Conservation (phyloP, 768 basidiomycete genomes). For the Lentinus tigrinus region DNA sequence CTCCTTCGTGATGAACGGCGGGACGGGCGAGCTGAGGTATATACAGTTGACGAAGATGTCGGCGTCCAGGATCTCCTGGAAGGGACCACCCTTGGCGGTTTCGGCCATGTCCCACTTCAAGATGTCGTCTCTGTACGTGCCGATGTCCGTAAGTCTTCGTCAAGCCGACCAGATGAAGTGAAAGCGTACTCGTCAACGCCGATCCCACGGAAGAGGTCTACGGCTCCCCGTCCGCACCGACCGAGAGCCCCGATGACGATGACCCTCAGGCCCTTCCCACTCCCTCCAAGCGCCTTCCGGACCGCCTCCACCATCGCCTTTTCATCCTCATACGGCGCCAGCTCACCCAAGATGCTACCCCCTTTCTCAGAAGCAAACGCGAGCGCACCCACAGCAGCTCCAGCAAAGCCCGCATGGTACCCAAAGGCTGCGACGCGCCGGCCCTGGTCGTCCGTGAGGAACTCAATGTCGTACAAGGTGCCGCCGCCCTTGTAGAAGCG, state of each 20-base stretch:
- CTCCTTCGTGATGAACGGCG: constrained; percentile 74
- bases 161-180: too few species aligned
- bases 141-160: constrained; percentile 2
- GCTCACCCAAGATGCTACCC: constrained; percentile 57
- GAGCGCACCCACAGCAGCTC: constrained; percentile 88
- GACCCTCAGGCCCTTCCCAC: constrained; percentile 74
- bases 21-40: constrained; percentile 85
- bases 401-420: constrained; percentile 98
- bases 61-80: constrained; percentile 91
- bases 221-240: constrained; percentile 90
- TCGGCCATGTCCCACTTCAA: constrained; percentile 97
- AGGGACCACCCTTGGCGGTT: constrained; percentile 96
- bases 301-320: constrained; percentile 77
- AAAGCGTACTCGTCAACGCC: constrained; percentile 87
- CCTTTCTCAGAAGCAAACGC: constrained; percentile 68
- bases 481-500: constrained; percentile 85
- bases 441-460: constrained; percentile 79
- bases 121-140: constrained; percentile 73
- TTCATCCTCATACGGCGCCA: constrained; percentile 86
- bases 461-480: constrained; percentile 93
- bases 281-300: constrained; percentile 60
- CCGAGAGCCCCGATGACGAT: constrained; percentile 97
- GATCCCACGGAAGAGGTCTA: constrained; percentile 90
- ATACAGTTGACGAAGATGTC: constrained; percentile 99
- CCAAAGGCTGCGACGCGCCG: constrained; percentile 97